These are phyloP conservation scores for Zoysia japonica DNA, from an alignment of 176 grass and related monocot species.

Conservation along the genomic window DNA sequence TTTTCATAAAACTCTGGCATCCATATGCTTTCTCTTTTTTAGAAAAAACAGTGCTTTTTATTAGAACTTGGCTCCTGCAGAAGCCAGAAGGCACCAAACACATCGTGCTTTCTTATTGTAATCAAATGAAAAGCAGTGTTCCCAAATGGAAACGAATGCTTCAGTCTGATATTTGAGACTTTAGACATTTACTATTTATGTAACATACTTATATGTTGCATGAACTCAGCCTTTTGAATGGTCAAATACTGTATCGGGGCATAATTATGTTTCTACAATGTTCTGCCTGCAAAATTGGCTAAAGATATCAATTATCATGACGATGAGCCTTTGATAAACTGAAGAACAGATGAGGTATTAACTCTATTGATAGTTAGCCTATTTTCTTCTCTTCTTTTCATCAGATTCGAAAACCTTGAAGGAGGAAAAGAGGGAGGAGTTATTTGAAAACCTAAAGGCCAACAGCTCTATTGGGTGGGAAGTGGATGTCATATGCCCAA, in stretches of 20 bases:
- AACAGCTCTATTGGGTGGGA: conserved; percentile 78
- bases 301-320: not conserved
- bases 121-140: not conserved
- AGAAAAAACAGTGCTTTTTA: not conserved
- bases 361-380: not conserved
- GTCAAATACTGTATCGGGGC: not conserved
- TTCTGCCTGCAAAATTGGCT: not conserved
- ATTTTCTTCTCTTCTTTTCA: conserved; percentile 14
- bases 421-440: conserved; percentile 83
- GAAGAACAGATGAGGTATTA: not conserved
- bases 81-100: not conserved
- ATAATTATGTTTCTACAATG: not conserved
- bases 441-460: conserved; percentile 78
- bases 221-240: not conserved
- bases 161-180: conserved; percentile 7
- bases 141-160: not conserved
- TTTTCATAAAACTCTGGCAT: conserved; percentile 1
- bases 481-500: conserved; percentile 92
- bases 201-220: not conserved
- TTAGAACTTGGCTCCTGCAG: not conserved
- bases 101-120: not conserved
- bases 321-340: not conserved
- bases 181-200: conserved; percentile 8
- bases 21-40: not conserved
- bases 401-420: conserved; percentile 95